Percentiles rank a stretch among this genome's conserved stretches.
phyloP scores from a whole-genome alignment of 345 rosid genomes.

The Pugionium cornutum region DNA sequence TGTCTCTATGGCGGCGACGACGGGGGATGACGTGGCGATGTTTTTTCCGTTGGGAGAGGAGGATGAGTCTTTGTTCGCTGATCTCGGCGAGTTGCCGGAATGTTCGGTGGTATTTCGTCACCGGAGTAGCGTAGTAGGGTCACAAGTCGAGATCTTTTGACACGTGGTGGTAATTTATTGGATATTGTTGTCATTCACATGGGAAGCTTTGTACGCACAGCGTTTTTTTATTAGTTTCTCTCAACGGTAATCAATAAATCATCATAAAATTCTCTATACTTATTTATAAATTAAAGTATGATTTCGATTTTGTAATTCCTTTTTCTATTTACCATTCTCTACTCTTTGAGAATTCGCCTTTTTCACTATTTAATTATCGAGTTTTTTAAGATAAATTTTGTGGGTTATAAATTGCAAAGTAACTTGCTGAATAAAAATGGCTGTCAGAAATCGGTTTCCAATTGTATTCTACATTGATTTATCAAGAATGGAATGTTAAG shows the following conservation, averaged over 20 bases:
- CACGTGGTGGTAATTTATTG: constrained; percentile 41
- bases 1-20: constrained; percentile 17
- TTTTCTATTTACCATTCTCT: constrained; percentile 4
- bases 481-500: background rate
- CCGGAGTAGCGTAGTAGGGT: constrained; percentile 55
- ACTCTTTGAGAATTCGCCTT: constrained; percentile 16
- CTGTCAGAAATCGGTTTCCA: background rate
- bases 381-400: background rate
- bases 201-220: constrained; percentile 40
- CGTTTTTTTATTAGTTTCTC: constrained; percentile 17
- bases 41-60: constrained; percentile 69
- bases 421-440: constrained; percentile 28
- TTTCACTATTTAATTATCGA: background rate
- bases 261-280: constrained; percentile 19
- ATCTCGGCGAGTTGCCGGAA: constrained; percentile 98
- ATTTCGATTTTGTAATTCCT: constrained; percentile 24
- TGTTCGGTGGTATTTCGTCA: constrained; percentile 77
- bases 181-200: constrained; percentile 34
- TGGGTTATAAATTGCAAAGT: constrained; percentile 20
- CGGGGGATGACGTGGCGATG: constrained; percentile 52
- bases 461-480: too few relatives aligned
- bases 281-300: constrained; percentile 5
- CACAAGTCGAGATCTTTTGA: constrained; percentile 72
- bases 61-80: constrained; percentile 94
- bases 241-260: constrained; percentile 38